phyloP scores from a whole-genome alignment of 2,329 filamentous ascomycete species.

The Byssoonygena ceratinophila region DNA sequence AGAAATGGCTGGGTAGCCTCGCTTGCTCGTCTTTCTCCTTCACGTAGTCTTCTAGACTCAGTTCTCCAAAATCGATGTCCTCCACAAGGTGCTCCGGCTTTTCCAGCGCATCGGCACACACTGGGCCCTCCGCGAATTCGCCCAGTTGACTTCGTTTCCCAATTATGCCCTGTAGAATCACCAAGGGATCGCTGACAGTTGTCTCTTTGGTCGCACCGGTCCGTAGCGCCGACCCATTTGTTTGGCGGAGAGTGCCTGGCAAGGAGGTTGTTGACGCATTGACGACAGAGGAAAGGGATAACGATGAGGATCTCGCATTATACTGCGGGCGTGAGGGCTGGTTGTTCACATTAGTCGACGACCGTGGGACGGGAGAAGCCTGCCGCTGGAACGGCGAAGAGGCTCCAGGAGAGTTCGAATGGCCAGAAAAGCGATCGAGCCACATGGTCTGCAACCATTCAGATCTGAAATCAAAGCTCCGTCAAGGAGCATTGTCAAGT shows the following conservation, averaged over 20 bases:
- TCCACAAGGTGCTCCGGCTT: conserved; percentile 44
- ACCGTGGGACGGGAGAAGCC: conserved; percentile 59
- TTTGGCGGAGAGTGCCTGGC: conserved; percentile 51
- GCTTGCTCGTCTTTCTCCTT: conserved; percentile 24
- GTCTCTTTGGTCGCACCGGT: conserved; percentile 37
- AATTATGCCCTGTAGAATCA: conserved; percentile 55
- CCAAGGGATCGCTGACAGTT: conserved; percentile 57
- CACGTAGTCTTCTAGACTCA: conserved; percentile 65
- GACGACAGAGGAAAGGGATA: conserved; percentile 60
- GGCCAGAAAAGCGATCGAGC: conserved; percentile 74
- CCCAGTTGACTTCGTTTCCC: conserved; percentile 28
- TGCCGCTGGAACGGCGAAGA: conserved; percentile 55
- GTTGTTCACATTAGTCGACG: conserved; percentile 58
- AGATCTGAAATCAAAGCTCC: conserved; percentile 1
- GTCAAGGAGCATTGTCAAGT: conserved; percentile 2
- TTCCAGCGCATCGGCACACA: conserved; percentile 3
- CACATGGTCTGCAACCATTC: conserved; percentile 51
- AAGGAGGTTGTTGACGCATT: conserved; percentile 70
- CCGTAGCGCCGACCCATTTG: conserved; percentile 59
- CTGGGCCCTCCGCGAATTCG: conserved; percentile 12
- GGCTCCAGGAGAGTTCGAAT: conserved; percentile 54
- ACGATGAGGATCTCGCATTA: conserved; percentile 61
- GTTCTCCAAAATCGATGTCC: conserved; percentile 65
- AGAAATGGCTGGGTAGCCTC: conserved; percentile 23
- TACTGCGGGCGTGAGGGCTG: conserved; percentile 58